Base-by-base conservation (phyloP, 257 asterid genomes). In the Primulina tabacum region DNA sequence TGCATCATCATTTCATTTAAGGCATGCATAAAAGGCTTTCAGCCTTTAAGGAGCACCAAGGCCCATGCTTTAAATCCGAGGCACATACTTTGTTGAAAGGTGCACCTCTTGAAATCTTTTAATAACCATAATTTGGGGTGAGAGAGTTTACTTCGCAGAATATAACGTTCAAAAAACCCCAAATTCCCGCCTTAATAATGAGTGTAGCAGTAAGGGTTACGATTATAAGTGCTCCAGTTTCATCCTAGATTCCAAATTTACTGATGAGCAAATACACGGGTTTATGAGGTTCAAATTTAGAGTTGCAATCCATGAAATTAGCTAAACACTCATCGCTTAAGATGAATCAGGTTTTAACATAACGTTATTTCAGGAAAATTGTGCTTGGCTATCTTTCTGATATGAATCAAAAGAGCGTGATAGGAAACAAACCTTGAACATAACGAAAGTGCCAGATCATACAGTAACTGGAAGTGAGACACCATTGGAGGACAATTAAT, bases 401-500 rank as follows among this genome's bases (percentile, higher is more conserved):
- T 43, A 50, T 43, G 74, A 65, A 72, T 65, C 32, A 55, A 30
- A 43, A 71, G 55, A 64, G 64, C 55, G 43, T 61, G 24, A 26
- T 58, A 79, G 81, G 67, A 78, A 77, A 75, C 88, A 77, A 76
- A 94, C 99, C 99, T 91, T 71, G 99, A 86, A 78, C 89, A 86
- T 34, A 92, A 80, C 2, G 97, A 86, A 68, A 91, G 91, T 38
- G 92, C 95, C 67, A 94, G 89, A 64, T 94, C 99, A 67, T 94
- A 94, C 71, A 91, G 89, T 77, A 94, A 81, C 83, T 94, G 99
- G 83, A 84, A 89, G 83, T 94, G 99, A 64, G 99, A 94, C 80
- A 94, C 97, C 99, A 94, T 91, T 10, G 99, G 98, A 77, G 99
- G 89, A 74, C 89, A 85, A 84, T 94, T 91, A 73, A 80, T 89